Base-by-base conservation (phyloP, 352 stramenopile species). In the Elongisporangium anandrum region DNA sequence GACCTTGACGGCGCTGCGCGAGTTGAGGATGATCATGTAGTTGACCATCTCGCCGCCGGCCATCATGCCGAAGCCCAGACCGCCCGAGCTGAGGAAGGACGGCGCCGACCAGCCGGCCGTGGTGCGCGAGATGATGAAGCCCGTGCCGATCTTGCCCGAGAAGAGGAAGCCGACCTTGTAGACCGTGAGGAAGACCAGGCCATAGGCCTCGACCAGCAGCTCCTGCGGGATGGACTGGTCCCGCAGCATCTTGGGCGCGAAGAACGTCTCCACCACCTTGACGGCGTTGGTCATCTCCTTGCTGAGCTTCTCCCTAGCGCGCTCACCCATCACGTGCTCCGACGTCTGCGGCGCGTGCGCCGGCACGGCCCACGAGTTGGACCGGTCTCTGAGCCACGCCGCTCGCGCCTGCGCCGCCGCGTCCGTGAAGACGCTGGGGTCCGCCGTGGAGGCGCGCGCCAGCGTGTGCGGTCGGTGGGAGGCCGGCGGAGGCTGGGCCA, bases 11-110 rank as follows among this genome's bases (percentile, higher is more conserved):
- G 83, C 80, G 48, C 68, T 82, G 24, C 73, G 73, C 1, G 83
- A 90, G 69, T 73, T 90, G 50, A 92, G 70, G 50, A 92, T 78
- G 66, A 92, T 73, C 73, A 92, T 90, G 65, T 90, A 92, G 60
- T 90, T 85, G 45, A 92, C 80, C 58, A 89, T 62, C 66, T 92
- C 80, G 19, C 80, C 83, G 12, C 83, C 83, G n/a, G 79, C 83
- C 80, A 92, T 92, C 80, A 92, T 92, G 6, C 83, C 83, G 60
- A 92, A 92, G 6, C 83, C 83, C 54, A 92, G 62, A 8, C 83
- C 83, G 22, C 80, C 83, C 1, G 77, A 90, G 45, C 67, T 81
- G 16, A 92, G 56, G 59, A 92, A 92, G 16, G 75, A 84, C 23
- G 83, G 83, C 54, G 83, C 79, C 16, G 83, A 92, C 83, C 83